phyloP scores from a whole-genome alignment of 1,139 yeast species.

The Pneumocystis jirovecii region DNA sequence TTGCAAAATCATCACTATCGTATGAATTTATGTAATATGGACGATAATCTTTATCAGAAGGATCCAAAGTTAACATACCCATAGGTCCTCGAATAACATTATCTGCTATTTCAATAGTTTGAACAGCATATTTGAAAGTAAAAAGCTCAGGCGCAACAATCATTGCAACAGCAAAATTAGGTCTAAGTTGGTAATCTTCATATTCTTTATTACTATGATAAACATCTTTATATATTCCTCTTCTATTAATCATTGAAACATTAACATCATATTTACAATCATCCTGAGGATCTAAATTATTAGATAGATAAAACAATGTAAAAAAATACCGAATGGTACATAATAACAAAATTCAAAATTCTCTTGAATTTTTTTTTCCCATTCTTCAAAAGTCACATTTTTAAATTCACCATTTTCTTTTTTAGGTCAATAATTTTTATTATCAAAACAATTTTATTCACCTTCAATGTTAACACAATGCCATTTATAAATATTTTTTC shows the following conservation, averaged over 20 bases:
- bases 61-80: constrained; percentile 87
- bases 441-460: not conserved
- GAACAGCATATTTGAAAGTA: constrained; percentile 41
- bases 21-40: constrained; percentile 74
- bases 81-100: constrained; percentile 64
- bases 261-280: constrained; percentile 48
- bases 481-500: constrained; percentile 41
- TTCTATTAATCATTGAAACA: constrained; percentile 53
- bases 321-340: constrained; percentile 34
- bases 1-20: constrained; percentile 75
- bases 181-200: constrained; percentile 87
- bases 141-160: constrained; percentile 87
- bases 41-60: constrained; percentile 76
- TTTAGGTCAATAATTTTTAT: not conserved
- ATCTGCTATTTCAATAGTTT: constrained; percentile 61
- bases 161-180: constrained; percentile 88
- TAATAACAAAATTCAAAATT: constrained; percentile 71
- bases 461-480: constrained; percentile 20
- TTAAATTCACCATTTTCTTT: constrained; percentile 47
- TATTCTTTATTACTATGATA: constrained; percentile 67
- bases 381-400: constrained; percentile 38
- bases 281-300: constrained; percentile 35
- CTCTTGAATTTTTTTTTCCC: constrained; percentile 56
- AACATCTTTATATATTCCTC: constrained; percentile 88
- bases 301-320: not conserved